A percentile compares a stretch with the other conserved stretches of the same genome.
phyloP scores from a whole-genome alignment of 768 basidiomycete species.

The Termitomyces sp. region DNA sequence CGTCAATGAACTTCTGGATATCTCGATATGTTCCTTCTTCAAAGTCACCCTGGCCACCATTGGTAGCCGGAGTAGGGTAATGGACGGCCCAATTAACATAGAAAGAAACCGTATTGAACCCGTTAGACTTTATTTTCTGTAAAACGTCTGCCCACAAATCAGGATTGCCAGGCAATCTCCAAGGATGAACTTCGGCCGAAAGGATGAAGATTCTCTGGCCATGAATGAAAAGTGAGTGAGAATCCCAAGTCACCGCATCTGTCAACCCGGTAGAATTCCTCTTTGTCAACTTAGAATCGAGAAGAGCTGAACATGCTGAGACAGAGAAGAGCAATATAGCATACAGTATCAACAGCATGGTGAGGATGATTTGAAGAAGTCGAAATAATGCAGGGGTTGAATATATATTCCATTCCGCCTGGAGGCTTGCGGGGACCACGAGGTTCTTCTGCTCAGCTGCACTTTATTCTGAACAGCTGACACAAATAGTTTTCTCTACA shows the following conservation, averaged over 20 bases:
- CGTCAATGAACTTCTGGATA: slow-evolving; percentile 49
- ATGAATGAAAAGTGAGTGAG: slow-evolving; percentile 53
- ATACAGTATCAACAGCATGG: slow-evolving; percentile 10
- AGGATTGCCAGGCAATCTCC: slow-evolving; percentile 49
- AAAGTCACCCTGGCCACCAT: slow-evolving; percentile 44
- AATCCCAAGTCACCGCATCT: slow-evolving; percentile 54
- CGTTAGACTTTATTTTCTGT: slow-evolving; percentile 59
- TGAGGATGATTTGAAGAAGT: not conserved
- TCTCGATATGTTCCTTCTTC: slow-evolving; percentile 46
- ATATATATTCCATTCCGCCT: not conserved
- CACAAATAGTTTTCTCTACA: not conserved
- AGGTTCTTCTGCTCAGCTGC: not conserved
- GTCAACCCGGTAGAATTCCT: slow-evolving; percentile 44
- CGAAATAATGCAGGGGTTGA: not conserved
- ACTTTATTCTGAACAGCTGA: slow-evolving; percentile 6
- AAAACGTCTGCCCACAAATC: slow-evolving; percentile 57
- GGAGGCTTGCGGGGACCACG: not conserved
- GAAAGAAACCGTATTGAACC: slow-evolving; percentile 59
- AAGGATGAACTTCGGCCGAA: slow-evolving; percentile 62
- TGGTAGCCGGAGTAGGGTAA: slow-evolving; percentile 44
- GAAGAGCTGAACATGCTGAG: slow-evolving; percentile 5
- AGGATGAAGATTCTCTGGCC: slow-evolving; percentile 57
- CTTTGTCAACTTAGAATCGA: slow-evolving; percentile 4
- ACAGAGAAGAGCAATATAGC: slow-evolving; percentile 10
- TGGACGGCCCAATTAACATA: slow-evolving; percentile 59